A percentile compares a stretch with the other conserved stretches of the same genome.
These are phyloP conservation scores for Apiotrichum gracile DNA, from an alignment of 1,284 basidiomycete species.

Conservation along the genomic window DNA sequence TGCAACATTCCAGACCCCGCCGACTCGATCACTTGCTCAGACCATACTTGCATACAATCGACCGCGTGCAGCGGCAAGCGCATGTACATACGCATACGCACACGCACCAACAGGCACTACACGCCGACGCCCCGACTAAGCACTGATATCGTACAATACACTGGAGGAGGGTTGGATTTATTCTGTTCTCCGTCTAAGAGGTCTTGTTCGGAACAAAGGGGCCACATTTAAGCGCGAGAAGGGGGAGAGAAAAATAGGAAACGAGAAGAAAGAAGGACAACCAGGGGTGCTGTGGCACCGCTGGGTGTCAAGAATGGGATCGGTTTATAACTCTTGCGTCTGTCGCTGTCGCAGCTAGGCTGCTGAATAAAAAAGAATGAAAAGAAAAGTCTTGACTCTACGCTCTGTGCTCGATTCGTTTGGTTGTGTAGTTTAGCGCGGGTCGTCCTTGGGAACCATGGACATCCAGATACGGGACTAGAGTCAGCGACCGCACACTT, in stretches of 20 bases:
- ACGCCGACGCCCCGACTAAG: neutral
- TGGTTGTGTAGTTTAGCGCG: conserved; percentile 3
- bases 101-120: too few relatives aligned
- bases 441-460: conserved; percentile 40
- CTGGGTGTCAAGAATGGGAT: too few relatives aligned
- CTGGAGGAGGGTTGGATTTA: too few relatives aligned
- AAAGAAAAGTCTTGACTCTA: conserved; percentile 12
- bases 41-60: neutral
- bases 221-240: neutral
- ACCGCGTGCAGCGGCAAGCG: neutral
- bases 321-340: too few relatives aligned
- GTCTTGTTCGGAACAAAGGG: neutral
- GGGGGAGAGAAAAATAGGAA: neutral
- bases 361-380: neutral
- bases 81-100: too few relatives aligned
- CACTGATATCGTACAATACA: conserved; percentile 1
- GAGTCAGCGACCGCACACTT: neutral
- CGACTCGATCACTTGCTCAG: neutral
- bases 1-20: neutral
- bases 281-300: too few relatives aligned
- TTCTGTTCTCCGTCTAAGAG: conserved; percentile 1
- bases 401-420: conserved; percentile 10
- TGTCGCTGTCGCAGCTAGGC: too few relatives aligned
- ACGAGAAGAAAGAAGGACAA: neutral
- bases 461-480: conserved; percentile 44